Evolutionary conservation across 2,329 filamentous ascomycete species (phyloP), one percentile per base, ranked within the genome.

Genomic region (Ceratocystis alfenasii): DNA sequence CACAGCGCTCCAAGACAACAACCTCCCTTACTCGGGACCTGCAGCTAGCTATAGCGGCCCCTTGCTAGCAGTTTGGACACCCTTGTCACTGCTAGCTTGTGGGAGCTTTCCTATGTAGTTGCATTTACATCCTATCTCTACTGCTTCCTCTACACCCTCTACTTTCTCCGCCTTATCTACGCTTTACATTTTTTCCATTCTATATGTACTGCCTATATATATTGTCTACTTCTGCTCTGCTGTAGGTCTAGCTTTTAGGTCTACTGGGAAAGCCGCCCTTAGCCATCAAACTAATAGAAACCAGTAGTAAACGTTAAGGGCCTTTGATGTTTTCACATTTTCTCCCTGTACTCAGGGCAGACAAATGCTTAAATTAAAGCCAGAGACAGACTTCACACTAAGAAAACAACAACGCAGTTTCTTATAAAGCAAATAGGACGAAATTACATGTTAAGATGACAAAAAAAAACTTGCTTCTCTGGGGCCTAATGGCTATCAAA

Each of bases 271-370:
- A 17, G 10, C 8, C 8, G 33, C 33, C 33, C 33, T 50, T 22
- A 4, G 5, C 25, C 30, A 57, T 22, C 53, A 57, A 45, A 25
- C 22, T 7, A n/a, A 62, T 30, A 46, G 28, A 62, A 45, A 25
- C 12, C 45, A 17, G n/a, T 44, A 44, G 41, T 46, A n/a, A 28
- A 20, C 3, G 46, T 22, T 2, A 2, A 17, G 53, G 53, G 10
- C 53, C 53, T 30, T 57, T 28, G 53, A 57, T 57, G 8, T 28
- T 57, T 15, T 57, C 15, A 2, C 33, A 12, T 50, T 20, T 2
- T 62, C 61, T 48, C 61, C 61, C 61, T 62, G 44, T 44, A 36
- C 7, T 30, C 61, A 62, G 61, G 61, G 61, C 41, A 45, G 22
- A 36, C 33, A 36, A 12, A 36, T 36, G 33, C 33, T 36, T 36